Evolutionary conservation across 495 filamentous ascomycete genomes (phyloP), one percentile per base, ranked within the genome.

Genomic region (Endocarpon pusillum): DNA sequence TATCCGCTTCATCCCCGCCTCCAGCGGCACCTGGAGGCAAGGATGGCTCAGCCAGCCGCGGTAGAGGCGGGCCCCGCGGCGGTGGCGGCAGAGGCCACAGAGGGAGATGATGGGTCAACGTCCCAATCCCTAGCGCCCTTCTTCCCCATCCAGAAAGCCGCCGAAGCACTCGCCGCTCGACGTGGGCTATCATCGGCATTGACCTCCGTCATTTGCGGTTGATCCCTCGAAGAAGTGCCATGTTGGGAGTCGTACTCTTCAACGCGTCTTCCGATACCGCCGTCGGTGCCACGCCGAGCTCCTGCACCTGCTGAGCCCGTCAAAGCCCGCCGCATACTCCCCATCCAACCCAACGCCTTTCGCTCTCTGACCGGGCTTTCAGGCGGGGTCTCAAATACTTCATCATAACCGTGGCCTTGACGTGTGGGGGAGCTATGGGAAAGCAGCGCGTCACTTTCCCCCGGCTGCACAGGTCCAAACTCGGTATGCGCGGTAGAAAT

Each of bases 61-160:
- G 15, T 32, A 9, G 15, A 9, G 9, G 9, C 30, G 9, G 9
- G 15, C 30, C 30, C 30, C 9, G 15, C 9, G 9, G 9, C 23
- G 23, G 23, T 9, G 23, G 9, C n/a, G n/a, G n/a, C n/a, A n/a
- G n/a, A n/a, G n/a, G n/a, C n/a, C n/a, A n/a, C n/a, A n/a, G 9
- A 20, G 16, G 26, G 7, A 29, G 22, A 8, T 36, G 7, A 3
- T 32, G 36, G 19, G 11, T 46, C 49, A 12, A 61, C 66, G 34
- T 62, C 62, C 71, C 69, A 73, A 35, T 73, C 69, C 25, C 42
- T 56, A 9, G 64, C 60, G 4, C 69, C 67, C 50, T 75, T 67
- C 48, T 70, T 74, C 10, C 62, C 57, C 26, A 63, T 54, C 59
- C 73, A 73, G 22, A 78, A 44, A 19, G 64, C 66, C 4, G 67